These are phyloP conservation scores for Bipolaris zeicola DNA, from an alignment of 2,329 filamentous ascomycete genomes.

Conservation along the genomic window DNA sequence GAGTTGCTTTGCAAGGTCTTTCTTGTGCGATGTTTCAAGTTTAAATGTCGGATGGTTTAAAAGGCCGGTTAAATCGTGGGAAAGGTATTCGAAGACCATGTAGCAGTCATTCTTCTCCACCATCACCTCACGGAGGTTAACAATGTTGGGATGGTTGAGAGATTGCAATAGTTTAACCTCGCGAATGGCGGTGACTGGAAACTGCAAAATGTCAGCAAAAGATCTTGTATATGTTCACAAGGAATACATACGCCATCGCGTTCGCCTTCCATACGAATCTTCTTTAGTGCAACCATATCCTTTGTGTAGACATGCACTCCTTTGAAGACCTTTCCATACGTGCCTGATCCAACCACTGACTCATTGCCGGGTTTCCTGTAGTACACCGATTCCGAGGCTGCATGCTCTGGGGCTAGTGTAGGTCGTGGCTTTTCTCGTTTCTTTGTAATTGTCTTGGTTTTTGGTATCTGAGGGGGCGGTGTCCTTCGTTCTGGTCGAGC, in stretches of 20 bases:
- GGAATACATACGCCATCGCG: slow-evolving; percentile 66
- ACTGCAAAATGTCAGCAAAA: slow-evolving; percentile 51
- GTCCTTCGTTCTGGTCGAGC: slow-evolving; percentile 46
- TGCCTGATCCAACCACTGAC: slow-evolving; percentile 93
- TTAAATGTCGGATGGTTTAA: slow-evolving; percentile 93
- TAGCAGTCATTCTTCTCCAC: slow-evolving; percentile 98
- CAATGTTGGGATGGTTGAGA: slow-evolving; percentile 79
- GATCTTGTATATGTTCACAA: background rate
- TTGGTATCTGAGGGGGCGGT: slow-evolving; percentile 49
- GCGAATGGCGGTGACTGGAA: slow-evolving; percentile 86
- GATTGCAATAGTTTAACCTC: slow-evolving; percentile 93
- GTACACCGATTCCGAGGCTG: slow-evolving; percentile 85
- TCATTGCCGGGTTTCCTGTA: slow-evolving; percentile 96
- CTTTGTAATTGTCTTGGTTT: slow-evolving; percentile 66
- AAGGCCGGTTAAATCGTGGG: slow-evolving; percentile 92
- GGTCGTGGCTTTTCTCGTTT: slow-evolving; percentile 75
- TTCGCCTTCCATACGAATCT: slow-evolving; percentile 92
- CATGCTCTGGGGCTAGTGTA: slow-evolving; percentile 71
- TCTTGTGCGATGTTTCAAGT: slow-evolving; percentile 83
- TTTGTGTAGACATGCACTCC: slow-evolving; percentile 91
- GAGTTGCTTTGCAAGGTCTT: slow-evolving; percentile 88
- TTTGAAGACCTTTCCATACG: slow-evolving; percentile 95
- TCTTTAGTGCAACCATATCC: slow-evolving; percentile 81
- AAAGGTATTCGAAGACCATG: slow-evolving; percentile 99
- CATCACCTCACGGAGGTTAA: slow-evolving; percentile 89